phyloP scores from a whole-genome alignment of 371 early-diverging fungal species.

The Rhizopus delemar region DNA sequence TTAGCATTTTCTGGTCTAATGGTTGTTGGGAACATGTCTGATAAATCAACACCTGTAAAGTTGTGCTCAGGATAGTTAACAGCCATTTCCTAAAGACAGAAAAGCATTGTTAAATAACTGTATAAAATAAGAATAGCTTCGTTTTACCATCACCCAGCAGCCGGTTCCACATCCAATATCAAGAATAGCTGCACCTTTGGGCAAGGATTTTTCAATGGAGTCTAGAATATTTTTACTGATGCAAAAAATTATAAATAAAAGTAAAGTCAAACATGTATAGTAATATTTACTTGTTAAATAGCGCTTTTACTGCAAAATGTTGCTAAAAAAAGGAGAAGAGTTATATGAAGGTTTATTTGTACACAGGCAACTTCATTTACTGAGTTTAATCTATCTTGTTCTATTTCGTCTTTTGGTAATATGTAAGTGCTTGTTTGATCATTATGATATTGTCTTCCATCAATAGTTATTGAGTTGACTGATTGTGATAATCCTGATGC shows the following conservation, averaged over 20 bases:
- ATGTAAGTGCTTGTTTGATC: conserved; percentile 36
- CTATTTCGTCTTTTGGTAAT: conserved; percentile 51
- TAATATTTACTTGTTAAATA: conserved; percentile 15
- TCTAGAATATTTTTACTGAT: conserved; percentile 34
- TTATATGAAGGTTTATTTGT: background rate
- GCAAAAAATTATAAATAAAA: conserved; percentile 5
- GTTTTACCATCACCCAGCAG: conserved; percentile 30
- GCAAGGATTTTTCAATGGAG: conserved; percentile 11
- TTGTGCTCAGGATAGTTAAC: conserved; percentile 54
- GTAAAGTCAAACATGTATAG: background rate
- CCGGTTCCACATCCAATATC: conserved; percentile 37
- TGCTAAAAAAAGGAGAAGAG: conserved; percentile 14
- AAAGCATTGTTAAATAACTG: background rate
- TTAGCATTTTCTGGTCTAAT: conserved; percentile 49
- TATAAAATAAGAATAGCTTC: conserved; percentile 7
- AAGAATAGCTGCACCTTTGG: conserved; percentile 15
- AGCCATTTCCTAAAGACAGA: conserved; percentile 52
- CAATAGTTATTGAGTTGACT: conserved; percentile 31
- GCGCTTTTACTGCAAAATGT: conserved; percentile 31
- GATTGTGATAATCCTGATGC: conserved; percentile 12
- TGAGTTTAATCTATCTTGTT: conserved; percentile 53
- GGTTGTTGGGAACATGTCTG: conserved; percentile 44
- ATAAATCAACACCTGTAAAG: conserved; percentile 58
- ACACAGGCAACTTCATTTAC: conserved; percentile 17
- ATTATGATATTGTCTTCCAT: conserved; percentile 47